Evolutionary conservation across 1,139 yeast genomes (phyloP), one percentile per base, ranked within the genome.

Genomic region (Taiozyma sp.): DNA sequence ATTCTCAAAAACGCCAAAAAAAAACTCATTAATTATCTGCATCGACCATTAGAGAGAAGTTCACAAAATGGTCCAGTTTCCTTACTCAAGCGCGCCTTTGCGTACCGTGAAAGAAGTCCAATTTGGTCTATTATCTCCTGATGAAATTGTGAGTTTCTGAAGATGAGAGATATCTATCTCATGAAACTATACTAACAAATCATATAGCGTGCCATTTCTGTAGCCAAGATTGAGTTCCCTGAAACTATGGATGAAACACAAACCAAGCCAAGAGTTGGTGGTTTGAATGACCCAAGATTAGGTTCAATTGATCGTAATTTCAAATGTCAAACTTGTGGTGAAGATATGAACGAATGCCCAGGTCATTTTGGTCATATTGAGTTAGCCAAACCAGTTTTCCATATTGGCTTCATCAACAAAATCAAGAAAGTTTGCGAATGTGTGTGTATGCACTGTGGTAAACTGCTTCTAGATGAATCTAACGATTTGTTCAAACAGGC

Each of bases 311-410:
- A 95, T 71, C 84, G 99, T 69, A 92, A 91, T 69, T 88, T 87
- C 78, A 89, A 90, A 74, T 93, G 99, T 78, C 98, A 92, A 75
- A 93, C 99, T 36, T 93, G 99, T 78, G 96, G 97, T 65, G 99
- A 93, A 71, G 97, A 95, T 65, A 93, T 93, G 97, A 90, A 95
- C 54, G 99, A 93, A 68, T 95, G 99, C 72, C 98, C 98, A 1
- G 99, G 99, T 54, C 99, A 95, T 74, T 95, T 95, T 72, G 99
- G 99, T 60, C 99, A 95, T 68, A 95, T 95, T 55, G 99, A 95
- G 68, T 79, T 95, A 59, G 98, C 99, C 39, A 93, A 92, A 68
- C 99, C 99, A 12, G 99, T 95, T 34, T 93, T 95, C 71, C 99
- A 95, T 71, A 90, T 95, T 69, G 99, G 96, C 45, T 93, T 90